These are phyloP conservation scores for Hygrocybe coccinea DNA, from an alignment of 768 basidiomycete genomes.

Conservation along the genomic window DNA sequence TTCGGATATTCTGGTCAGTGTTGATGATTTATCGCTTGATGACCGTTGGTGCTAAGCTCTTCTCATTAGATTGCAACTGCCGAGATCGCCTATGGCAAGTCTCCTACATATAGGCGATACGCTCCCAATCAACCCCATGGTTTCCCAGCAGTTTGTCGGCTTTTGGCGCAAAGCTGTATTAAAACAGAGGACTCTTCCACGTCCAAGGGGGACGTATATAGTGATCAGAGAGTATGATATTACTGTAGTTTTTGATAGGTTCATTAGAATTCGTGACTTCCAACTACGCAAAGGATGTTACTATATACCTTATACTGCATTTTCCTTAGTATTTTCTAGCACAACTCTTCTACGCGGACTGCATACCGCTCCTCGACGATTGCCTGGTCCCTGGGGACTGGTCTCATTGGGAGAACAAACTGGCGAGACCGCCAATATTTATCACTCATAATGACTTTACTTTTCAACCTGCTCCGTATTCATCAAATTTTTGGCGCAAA, in stretches of 20 bases:
- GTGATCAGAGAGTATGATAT: too few relatives aligned
- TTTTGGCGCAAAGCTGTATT: not conserved
- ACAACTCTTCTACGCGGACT: too few relatives aligned
- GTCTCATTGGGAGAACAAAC: too few relatives aligned
- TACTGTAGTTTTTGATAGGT: too few relatives aligned
- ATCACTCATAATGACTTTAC: slow-evolving; percentile 57
- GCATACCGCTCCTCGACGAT: too few relatives aligned
- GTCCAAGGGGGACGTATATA: too few relatives aligned
- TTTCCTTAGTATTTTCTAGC: too few relatives aligned
- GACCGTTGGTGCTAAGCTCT: not conserved
- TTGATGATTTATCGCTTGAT: not conserved
- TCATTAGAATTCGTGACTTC: too few relatives aligned
- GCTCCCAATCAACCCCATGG: slow-evolving; percentile 47
- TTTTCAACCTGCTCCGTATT: slow-evolving; percentile 80
- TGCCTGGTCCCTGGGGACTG: too few relatives aligned
- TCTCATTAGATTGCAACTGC: slow-evolving; percentile 57
- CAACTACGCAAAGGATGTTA: too few relatives aligned
- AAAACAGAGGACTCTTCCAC: slow-evolving; percentile 6
- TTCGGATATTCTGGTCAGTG: slow-evolving; percentile 69
- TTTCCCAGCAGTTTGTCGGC: slow-evolving; percentile 19
- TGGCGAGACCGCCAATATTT: not conserved
- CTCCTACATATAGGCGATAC: slow-evolving; percentile 51
- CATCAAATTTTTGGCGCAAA: slow-evolving; percentile 95
- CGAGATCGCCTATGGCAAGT: slow-evolving; percentile 53
- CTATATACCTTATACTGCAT: too few relatives aligned